Conservation (phyloP, 345 rosid genomes). For the Eutrema japonicum region DNA sequence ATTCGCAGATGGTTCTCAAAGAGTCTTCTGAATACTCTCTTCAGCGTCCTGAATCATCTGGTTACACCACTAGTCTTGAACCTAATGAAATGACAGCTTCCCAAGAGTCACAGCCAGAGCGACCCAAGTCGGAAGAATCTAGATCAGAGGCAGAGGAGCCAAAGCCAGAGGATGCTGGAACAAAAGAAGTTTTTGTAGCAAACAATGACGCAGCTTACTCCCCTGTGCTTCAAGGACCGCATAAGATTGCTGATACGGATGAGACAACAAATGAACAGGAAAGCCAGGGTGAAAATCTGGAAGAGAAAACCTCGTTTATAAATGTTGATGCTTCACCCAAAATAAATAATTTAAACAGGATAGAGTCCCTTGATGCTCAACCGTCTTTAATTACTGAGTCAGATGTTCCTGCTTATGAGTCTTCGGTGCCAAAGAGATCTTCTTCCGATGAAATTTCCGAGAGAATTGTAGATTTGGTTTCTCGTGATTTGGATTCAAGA, state of each 20-base stretch:
- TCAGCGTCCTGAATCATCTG: constrained; percentile 46
- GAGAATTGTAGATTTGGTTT: constrained; percentile 49
- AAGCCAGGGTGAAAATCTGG: constrained; percentile 44
- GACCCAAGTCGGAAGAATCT: constrained; percentile 46
- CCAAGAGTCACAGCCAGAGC: constrained; percentile 49
- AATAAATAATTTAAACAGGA: constrained; percentile 39
- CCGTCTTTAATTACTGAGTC: constrained; percentile 41
- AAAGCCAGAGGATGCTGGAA: constrained; percentile 48
- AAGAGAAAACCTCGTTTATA: constrained; percentile 46
- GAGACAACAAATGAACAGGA: constrained; percentile 49
- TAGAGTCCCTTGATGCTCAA: constrained; percentile 49
- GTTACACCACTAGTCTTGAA: constrained; percentile 44
- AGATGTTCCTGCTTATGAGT: constrained; percentile 45
- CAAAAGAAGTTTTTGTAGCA: constrained; percentile 38
- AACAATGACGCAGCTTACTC: constrained; percentile 44
- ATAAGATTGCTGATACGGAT: constrained; percentile 44
- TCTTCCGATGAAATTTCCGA: constrained; percentile 55
- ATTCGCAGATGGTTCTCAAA: constrained; percentile 44
- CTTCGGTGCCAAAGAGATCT: constrained; percentile 45
- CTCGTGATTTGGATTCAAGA: constrained; percentile 51
- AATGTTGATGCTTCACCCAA: constrained; percentile 50
- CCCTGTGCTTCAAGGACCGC: constrained; percentile 44
- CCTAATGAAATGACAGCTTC: constrained; percentile 46
- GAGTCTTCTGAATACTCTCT: constrained; percentile 48
- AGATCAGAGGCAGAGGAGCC: constrained; percentile 51